Evolutionary conservation across 2,329 filamentous ascomycete genomes (phyloP), one percentile per base, ranked within the genome.

Genomic region (Diaporthe nobilis): DNA sequence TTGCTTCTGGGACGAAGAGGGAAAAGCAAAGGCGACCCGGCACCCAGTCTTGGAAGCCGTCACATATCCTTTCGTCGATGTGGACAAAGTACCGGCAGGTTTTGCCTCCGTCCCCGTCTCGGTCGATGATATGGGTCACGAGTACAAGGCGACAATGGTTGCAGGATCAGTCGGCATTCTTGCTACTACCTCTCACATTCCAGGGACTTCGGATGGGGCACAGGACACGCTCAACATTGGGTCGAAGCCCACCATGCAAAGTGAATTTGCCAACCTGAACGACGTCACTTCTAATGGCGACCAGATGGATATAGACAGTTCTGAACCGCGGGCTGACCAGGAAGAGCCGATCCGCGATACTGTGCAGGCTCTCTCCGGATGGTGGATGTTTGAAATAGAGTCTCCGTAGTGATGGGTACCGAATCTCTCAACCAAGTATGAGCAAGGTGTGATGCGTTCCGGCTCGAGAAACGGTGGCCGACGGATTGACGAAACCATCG

Each of bases 1-100:
- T 53, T 77, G 74, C 58, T 78, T 72, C 44, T 78, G 77, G 77
- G 71, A 75, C n/a, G 57, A 58, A 4, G 28, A 76, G 1, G 76
- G 77, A 4, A 65, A 47, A 3, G 20, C 68, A 2, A 57, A 57
- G 37, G 12, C 1, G 8, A 4, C 34, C 15, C n/a, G 10, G 1
- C 6, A 13, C 34, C 51, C 1, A 4, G 31, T 37, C 57, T 13
- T 60, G 31, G 57, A 57, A 3, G 51, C 3, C 25, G n/a, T 71
- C 34, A 8, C 8, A 20, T 71, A 57, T 13, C 65, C 65, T 15
- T 3, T 0, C 7, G 37, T 71, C 51, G 13, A 39, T 6, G 9
- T 71, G 37, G 68, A 71, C 6, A 2, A 20, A 5, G 15, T 71
- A 10, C 51, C 68, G 0, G 12, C 37, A 12, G 51, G 68, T 15